Percentiles rank a stretch among this genome's conserved stretches.
Evolutionary conservation across 805 yeast genomes (phyloP).

Genomic region (Wickerhamiella spandovensis): DNA sequence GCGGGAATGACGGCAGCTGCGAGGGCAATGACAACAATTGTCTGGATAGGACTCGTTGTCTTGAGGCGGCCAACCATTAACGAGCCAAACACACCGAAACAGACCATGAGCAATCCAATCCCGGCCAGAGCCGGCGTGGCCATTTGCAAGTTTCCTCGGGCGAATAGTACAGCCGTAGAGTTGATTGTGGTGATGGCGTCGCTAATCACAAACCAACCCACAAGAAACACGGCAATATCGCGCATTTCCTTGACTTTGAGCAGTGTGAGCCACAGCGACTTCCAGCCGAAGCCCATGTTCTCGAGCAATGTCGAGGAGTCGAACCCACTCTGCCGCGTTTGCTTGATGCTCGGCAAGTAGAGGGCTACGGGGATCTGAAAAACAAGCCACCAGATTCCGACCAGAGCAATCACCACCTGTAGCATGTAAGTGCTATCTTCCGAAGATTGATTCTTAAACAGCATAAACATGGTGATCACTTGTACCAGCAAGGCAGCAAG

Average conservation of each 20-base stretch:
- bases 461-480: slow-evolving; percentile 39
- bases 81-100: slow-evolving; percentile 59
- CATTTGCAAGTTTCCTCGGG: slow-evolving; percentile 59
- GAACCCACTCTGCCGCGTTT: not conserved
- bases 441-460: slow-evolving; percentile 29
- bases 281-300: slow-evolving; percentile 49
- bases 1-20: slow-evolving; percentile 49
- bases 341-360: slow-evolving; percentile 29
- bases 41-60: slow-evolving; percentile 34
- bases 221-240: slow-evolving; percentile 52
- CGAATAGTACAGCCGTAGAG: slow-evolving; percentile 65
- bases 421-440: slow-evolving; percentile 27
- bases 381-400: slow-evolving; percentile 67
- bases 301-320: slow-evolving; percentile 1
- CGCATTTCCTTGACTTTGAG: slow-evolving; percentile 44
- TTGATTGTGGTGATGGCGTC: slow-evolving; percentile 70
- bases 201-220: slow-evolving; percentile 66
- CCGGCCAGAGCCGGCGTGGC: slow-evolving; percentile 48
- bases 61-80: slow-evolving; percentile 36
- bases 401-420: slow-evolving; percentile 45
- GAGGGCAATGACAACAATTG: slow-evolving; percentile 43
- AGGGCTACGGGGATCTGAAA: slow-evolving; percentile 51
- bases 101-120: slow-evolving; percentile 52
- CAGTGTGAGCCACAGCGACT: slow-evolving; percentile 40
- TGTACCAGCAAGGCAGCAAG: slow-evolving; percentile 57